Evolutionary conservation across 2,329 filamentous ascomycete species (phyloP), one percentile per base, ranked within the genome.

Genomic region (Hypoxylon sp.): DNA sequence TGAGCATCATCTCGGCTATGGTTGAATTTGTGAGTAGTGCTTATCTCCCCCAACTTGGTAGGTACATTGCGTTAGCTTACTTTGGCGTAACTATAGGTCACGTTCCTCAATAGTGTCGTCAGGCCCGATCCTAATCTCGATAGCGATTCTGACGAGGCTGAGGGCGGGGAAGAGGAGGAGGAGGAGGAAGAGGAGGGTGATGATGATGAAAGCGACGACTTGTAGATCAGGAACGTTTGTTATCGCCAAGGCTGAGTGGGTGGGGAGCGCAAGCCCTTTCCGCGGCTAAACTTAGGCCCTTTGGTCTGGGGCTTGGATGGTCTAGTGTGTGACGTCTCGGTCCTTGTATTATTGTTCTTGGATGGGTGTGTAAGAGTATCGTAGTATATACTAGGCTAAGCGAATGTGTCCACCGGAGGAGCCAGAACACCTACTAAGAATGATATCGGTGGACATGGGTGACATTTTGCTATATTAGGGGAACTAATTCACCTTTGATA

Each of bases 21-120:
- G 88, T 89, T 69, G 90, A 90, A 46, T 97, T 95, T 82, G 94
- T 97, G 83, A 91, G 92, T 87, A 33, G 92, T 87, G 35, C 46
- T 31, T 59, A 71, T 63, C 55, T 58, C 66, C 17, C 58, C 72
- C 44, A n/a, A n/a, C 59, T 57, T 22, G 19, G 19, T 22, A 22
- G 19, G 19, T 22, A 60, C 35, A 53, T 42, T 52, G 26, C 22
- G 24, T 14, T 37, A 8, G 31, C 55, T 51, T 3, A 48, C 22
- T 44, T 8, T 52, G 39, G 47, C n/a, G 17, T 51, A 33, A 46
- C 10, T 39, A 71, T 73, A 93, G 91, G 83, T 94, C 59, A 88
- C 89, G 31, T 92, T 92, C 79, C 78, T 94, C 67, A 94, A 94
- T 75, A 87, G 84, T 65, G 85, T 92, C 47, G 90, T 93, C 64